Evolutionary conservation across 495 filamentous ascomycete genomes (phyloP).

Genomic region (Hypoxylon trugodes): DNA sequence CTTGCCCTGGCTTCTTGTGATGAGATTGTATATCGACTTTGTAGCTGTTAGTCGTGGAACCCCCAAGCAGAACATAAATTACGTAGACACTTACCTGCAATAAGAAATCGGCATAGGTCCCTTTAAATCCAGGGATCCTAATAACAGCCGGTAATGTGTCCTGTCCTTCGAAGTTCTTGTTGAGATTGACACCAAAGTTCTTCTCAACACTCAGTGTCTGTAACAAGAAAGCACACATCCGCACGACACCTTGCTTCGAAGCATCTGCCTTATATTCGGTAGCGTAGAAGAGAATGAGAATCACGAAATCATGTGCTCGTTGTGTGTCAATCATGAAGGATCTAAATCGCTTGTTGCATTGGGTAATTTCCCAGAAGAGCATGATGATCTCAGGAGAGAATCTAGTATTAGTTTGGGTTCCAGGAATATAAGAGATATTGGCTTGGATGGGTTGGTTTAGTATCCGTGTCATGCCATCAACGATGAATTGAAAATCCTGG

Average conservation of each 20-base stretch:
- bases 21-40: slow-evolving; percentile 90
- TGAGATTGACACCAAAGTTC: slow-evolving; percentile 89
- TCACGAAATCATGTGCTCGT: slow-evolving; percentile 89
- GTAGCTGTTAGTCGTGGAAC: slow-evolving; percentile 2
- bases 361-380: slow-evolving; percentile 96
- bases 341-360: slow-evolving; percentile 97
- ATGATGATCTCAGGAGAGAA: slow-evolving; percentile 97
- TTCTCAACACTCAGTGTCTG: slow-evolving; percentile 95
- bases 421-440: slow-evolving; percentile 86
- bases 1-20: slow-evolving; percentile 90
- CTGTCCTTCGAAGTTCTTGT: slow-evolving; percentile 88
- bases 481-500: slow-evolving; percentile 97
- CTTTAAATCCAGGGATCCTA: slow-evolving; percentile 81
- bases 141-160: slow-evolving; percentile 85
- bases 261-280: slow-evolving; percentile 85
- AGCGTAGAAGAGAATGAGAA: slow-evolving; percentile 91
- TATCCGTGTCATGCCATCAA: slow-evolving; percentile 94
- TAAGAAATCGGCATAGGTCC: slow-evolving; percentile 92
- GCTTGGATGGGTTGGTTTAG: slow-evolving; percentile 92
- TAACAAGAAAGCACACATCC: slow-evolving; percentile 96
- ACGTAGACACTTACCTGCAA: slow-evolving; percentile 90
- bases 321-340: slow-evolving; percentile 98
- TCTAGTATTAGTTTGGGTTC: slow-evolving; percentile 79
- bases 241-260: slow-evolving; percentile 88
- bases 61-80: neutral